Percentiles rank a stretch among this genome's conserved stretches.
phyloP scores from a whole-genome alignment of 169 alveolate species.

The Toxoplasma gondii region DNA sequence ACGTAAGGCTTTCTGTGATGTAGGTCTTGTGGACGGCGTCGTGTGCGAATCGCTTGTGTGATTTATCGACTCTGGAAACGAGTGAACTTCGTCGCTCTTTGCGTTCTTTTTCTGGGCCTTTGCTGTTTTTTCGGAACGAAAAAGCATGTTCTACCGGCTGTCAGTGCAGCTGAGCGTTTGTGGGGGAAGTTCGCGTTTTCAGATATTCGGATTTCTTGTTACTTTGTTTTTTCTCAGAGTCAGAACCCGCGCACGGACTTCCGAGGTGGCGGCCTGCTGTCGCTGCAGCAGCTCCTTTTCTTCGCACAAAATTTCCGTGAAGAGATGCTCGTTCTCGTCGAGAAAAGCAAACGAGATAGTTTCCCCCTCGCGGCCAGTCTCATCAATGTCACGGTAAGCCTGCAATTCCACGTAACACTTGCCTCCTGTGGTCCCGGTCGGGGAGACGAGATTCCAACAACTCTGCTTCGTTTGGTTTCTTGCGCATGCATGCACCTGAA shows the following conservation, averaged over 20 bases:
- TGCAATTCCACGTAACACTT: not conserved
- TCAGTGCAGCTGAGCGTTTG: not conserved
- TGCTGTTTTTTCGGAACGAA: too few species aligned
- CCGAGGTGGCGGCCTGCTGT: constrained; percentile 35
- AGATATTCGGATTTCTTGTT: not conserved
- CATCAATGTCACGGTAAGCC: constrained; percentile 21
- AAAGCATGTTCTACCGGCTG: not conserved
- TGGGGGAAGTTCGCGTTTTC: not conserved
- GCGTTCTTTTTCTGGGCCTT: too few species aligned
- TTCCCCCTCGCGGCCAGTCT: constrained; percentile 23
- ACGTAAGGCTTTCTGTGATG: not conserved
- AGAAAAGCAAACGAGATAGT: not conserved
- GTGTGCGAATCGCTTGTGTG: too few species aligned
- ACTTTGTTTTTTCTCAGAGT: not conserved
- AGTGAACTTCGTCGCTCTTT: too few species aligned
- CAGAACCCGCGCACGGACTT: constrained; percentile 33
- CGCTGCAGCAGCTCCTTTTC: constrained; percentile 33
- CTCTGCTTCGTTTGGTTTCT: too few species aligned
- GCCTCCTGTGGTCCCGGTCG: not conserved
- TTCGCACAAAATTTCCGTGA: constrained; percentile 1
- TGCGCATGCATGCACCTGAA: too few species aligned
- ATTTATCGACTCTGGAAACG: too few species aligned
- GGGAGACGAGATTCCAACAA: too few species aligned
- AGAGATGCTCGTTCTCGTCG: not conserved
- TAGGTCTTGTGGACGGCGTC: not conserved